Conservation (phyloP, 768 basidiomycete species). For the Phanerodontia chrysosporium region DNA sequence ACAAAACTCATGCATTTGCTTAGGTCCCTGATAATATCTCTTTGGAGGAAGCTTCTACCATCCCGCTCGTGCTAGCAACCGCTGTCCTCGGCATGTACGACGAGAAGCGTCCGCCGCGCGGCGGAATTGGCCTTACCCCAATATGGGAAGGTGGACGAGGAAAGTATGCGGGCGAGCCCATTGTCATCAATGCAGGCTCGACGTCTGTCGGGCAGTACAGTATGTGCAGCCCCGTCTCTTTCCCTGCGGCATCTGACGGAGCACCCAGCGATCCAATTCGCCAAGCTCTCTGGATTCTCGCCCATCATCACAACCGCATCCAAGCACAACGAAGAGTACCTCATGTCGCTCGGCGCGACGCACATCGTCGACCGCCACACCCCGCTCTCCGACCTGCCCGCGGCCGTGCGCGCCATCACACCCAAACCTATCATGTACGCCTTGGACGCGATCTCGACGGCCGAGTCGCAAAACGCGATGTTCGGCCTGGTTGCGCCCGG, state of each 20-base stretch:
- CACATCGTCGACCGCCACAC: constrained; percentile 17
- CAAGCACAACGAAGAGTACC: constrained; percentile 12
- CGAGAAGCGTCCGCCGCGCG: background rate
- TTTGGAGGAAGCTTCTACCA: constrained; percentile 26
- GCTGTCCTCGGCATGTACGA: constrained; percentile 24
- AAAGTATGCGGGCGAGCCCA: constrained; percentile 28
- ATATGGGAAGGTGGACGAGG: constrained; percentile 30
- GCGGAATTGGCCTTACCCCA: constrained; percentile 26
- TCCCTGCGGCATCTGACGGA: background rate
- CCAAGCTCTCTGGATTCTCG: constrained; percentile 21
- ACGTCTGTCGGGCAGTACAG: constrained; percentile 30
- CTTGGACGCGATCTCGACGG: constrained; percentile 13
- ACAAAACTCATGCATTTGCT: background rate
- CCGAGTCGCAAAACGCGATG: constrained; percentile 11
- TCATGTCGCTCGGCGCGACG: constrained; percentile 22
- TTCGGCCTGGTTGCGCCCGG: constrained; percentile 15
- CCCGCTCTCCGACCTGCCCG: constrained; percentile 8
- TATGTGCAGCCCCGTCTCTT: background rate
- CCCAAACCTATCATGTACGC: constrained; percentile 12
- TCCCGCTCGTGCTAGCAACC: constrained; percentile 26
- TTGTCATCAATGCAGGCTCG: constrained; percentile 35
- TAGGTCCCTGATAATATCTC: constrained; percentile 25
- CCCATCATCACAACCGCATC: constrained; percentile 15
- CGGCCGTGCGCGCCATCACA: constrained; percentile 9
- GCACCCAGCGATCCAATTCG: constrained; percentile 18